Percentiles rank a stretch among this genome's conserved stretches.
Conservation (phyloP, 352 stramenopile genomes). For the Pythium guiyangense region DNA sequence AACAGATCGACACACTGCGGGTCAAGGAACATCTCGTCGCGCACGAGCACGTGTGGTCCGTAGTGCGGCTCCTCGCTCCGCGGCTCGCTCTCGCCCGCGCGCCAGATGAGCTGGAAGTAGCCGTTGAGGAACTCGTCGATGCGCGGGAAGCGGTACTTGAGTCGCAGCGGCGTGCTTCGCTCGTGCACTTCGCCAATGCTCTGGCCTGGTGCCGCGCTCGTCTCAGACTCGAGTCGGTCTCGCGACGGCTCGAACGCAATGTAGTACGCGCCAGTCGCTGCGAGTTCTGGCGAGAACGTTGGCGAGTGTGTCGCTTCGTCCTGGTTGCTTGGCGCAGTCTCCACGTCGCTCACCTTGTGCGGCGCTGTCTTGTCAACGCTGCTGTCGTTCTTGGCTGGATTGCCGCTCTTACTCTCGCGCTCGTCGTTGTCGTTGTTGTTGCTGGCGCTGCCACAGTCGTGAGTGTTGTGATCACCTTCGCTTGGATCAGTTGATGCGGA, state of each 20-base stretch:
- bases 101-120: conserved; percentile 72
- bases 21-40: conserved; percentile 38
- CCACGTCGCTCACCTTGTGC: too few species aligned
- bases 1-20: conserved; percentile 13
- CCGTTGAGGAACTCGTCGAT: conserved; percentile 38
- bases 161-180: conserved; percentile 23
- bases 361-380: too few species aligned
- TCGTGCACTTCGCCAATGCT: conserved; percentile 39
- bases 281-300: background rate
- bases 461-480: too few species aligned
- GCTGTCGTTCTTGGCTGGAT: too few species aligned
- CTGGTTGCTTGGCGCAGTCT: background rate
- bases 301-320: background rate
- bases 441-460: background rate
- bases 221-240: conserved; percentile 28
- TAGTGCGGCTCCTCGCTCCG: conserved; percentile 54
- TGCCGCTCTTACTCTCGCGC: background rate
- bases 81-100: conserved; percentile 27
- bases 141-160: conserved; percentile 43
- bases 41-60: conserved; percentile 31
- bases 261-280: conserved; percentile 21
- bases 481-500: background rate
- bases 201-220: background rate
- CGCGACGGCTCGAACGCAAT: conserved; percentile 36
- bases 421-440: background rate